Percentiles rank a stretch among this genome's conserved stretches.
These are phyloP conservation scores for Buxus sempervirens DNA, from an alignment of 164 flowering plant genomes.

Conservation along the genomic window DNA sequence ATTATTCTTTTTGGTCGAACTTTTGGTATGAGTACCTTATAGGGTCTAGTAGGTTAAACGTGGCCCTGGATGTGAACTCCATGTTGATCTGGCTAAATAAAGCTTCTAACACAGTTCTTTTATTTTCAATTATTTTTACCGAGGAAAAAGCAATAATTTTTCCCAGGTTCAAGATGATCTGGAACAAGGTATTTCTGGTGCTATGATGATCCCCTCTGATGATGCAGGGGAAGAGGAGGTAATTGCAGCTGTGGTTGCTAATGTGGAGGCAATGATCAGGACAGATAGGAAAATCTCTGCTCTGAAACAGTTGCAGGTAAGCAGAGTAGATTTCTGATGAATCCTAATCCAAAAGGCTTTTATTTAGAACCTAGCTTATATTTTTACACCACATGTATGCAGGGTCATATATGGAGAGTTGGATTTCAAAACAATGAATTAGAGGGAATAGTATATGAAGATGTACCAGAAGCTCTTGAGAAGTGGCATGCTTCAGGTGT, in stretches of 20 bases:
- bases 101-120: too few species aligned
- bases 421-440: conserved; percentile 77
- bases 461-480: conserved; percentile 85
- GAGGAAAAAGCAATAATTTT: too few species aligned
- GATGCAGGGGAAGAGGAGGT: conserved; percentile 78
- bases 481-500: conserved; percentile 77
- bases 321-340: conserved; percentile 5
- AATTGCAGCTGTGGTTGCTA: conserved; percentile 78
- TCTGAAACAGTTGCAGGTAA: conserved; percentile 82
- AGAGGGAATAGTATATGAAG: conserved; percentile 76
- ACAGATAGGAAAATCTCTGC: conserved; percentile 93
- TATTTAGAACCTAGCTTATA: neutral
- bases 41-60: too few species aligned
- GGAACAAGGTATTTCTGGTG: conserved; percentile 60
- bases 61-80: too few species aligned
- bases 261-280: conserved; percentile 89
- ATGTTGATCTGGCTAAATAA: too few species aligned
- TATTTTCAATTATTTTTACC: too few species aligned
- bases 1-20: neutral
- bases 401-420: conserved; percentile 98
- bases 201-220: conserved; percentile 64
- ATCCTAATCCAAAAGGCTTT: neutral
- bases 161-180: conserved; percentile 75
- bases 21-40: neutral
- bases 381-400: conserved; percentile 9